These are phyloP conservation scores for Heritiera fomes DNA, from an alignment of 345 rosid species.

Conservation along the genomic window DNA sequence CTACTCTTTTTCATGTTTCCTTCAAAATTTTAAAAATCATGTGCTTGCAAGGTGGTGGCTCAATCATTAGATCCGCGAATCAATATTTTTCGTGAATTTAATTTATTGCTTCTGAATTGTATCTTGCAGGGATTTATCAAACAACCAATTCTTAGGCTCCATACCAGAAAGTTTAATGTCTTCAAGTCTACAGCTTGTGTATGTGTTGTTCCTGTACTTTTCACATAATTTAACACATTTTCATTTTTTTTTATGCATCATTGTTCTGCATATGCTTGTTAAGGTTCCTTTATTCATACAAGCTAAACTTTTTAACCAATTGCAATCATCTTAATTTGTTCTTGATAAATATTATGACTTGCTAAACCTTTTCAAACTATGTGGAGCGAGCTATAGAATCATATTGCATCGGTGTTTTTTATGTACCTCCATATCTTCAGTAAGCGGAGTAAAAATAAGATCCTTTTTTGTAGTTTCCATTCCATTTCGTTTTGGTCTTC, in stretches of 20 bases:
- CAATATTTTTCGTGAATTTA: neutral
- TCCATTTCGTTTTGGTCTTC: neutral
- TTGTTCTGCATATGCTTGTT: neutral
- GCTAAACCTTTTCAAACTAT: neutral
- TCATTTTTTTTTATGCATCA: neutral
- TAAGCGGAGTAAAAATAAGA: neutral
- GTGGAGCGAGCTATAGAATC: no score
- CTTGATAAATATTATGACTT: neutral
- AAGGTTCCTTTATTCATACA: neutral
- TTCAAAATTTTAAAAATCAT: neutral
- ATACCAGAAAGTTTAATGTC: slow-evolving; percentile 78
- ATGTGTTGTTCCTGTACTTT: slow-evolving; percentile 33
- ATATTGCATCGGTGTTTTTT: neutral
- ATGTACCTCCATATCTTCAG: neutral
- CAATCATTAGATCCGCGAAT: neutral
- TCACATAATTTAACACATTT: neutral
- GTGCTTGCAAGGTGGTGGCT: neutral
- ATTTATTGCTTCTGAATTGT: slow-evolving; percentile 7
- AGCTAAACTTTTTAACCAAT: neutral
- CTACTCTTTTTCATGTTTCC: neutral
- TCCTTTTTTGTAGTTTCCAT: neutral
- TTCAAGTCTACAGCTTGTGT: slow-evolving; percentile 77
- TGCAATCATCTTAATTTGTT: neutral
- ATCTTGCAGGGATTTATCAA: slow-evolving; percentile 74
- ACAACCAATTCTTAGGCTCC: slow-evolving; percentile 74